Conservation (phyloP, 345 rosid species). For the Anastatica hierochuntica region DNA sequence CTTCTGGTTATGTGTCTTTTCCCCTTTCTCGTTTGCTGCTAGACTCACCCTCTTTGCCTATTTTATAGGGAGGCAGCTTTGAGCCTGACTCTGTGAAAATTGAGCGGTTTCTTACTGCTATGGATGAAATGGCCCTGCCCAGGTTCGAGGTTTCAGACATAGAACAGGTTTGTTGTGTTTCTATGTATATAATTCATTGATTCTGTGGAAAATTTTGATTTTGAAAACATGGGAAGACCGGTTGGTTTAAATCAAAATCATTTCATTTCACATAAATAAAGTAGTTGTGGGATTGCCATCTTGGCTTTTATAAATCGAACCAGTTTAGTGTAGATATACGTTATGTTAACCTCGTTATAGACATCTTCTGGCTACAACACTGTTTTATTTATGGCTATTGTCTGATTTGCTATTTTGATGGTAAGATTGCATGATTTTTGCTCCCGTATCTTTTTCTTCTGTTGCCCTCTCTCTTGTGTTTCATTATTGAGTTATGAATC, state of each 20-base stretch:
- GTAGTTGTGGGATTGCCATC: conserved; percentile 4
- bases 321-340: no score
- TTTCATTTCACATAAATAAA: background rate
- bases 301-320: background rate
- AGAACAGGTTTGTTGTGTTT: conserved; percentile 52
- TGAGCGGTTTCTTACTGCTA: conserved; percentile 41
- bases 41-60: conserved; percentile 10
- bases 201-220: background rate
- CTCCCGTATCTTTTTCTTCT: background rate
- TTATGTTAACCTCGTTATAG: background rate
- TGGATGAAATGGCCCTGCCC: conserved; percentile 64
- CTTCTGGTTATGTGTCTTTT: conserved; percentile 2
- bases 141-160: conserved; percentile 56
- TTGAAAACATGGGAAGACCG: background rate
- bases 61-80: conserved; percentile 38
- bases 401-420: conserved; percentile 1
- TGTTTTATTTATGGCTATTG: background rate
- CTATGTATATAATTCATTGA: background rate
- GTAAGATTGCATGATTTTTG: conserved; percentile 9
- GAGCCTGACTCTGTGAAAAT: conserved; percentile 36
- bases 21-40: background rate
- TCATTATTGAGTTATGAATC: conserved; percentile 1
- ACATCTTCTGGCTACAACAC: background rate
- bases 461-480: conserved; percentile 2
- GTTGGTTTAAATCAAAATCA: background rate